Evolutionary conservation across 768 basidiomycete species (phyloP), one percentile per base, ranked within the genome.

Genomic region (Boletus rubroflammeus): DNA sequence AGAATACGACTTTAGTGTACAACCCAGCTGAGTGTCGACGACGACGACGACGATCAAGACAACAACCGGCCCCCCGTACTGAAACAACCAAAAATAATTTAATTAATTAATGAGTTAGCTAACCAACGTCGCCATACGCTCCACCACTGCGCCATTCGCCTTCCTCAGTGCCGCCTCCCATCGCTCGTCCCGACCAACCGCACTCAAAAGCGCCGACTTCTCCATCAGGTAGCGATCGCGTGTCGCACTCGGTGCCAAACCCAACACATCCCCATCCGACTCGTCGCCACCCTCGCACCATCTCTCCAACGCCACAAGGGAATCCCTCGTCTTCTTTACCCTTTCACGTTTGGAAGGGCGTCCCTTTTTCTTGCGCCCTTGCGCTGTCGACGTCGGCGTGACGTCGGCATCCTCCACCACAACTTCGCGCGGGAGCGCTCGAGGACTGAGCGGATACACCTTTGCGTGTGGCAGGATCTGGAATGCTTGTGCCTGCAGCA

Each of bases 341-440:
- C 78, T 83, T 43, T 86, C 86, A 4, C 81, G 77, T 60, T 75
- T 84, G 5, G 83, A 76, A 2, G 85, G 85, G 0, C 87, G 78
- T 7, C 87, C 87, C 64, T 77, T 84, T 65, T 81, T 80, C 67
- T 78, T 83, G 32, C 73, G 66, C 25, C 50, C 62, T 15, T 34
- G 19, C 53, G 54, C 3, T 9, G 47, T 36, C 35, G 11, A 15
- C 17, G 14, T n/a, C 17, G 43, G n/a, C 50, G 15, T 5, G 66
- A 53, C 17, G 3, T 50, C 64, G 0, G 44, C 62, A 26, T 78
- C 78, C 56, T 75, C 75, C 2, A 77, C 67, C 51, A 81, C 81
- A n/a, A 82, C 70, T 60, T 90, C 89, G 25, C 88, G 79, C 17
- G 90, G 90, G 6, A 92, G 72, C 25, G 70, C 70, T n/a, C 83